Evolutionary conservation across 208 protist species (phyloP).

Genomic region (Vickermania spadyakhi): DNA sequence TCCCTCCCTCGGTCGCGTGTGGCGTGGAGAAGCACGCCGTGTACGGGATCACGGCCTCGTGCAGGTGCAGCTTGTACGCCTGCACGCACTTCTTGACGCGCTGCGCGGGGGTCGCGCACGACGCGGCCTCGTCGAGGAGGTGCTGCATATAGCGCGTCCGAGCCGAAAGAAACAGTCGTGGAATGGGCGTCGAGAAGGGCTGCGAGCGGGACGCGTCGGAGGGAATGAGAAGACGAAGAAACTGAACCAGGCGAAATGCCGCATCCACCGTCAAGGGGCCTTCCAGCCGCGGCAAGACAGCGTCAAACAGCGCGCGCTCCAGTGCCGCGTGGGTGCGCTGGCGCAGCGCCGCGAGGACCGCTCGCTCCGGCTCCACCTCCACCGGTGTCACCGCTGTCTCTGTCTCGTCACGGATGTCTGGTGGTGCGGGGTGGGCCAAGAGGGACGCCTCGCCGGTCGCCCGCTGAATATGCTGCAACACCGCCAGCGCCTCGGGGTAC

Average conservation of each 20-base stretch:
- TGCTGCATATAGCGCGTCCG: conserved; percentile 29
- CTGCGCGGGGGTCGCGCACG: conserved; percentile 32
- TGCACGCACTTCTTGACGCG: conserved; percentile 47
- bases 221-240: conserved; percentile 46
- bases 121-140: conserved; percentile 32
- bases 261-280: conserved; percentile 46
- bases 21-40: conserved; percentile 49
- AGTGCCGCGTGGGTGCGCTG: conserved; percentile 19
- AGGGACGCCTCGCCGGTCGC: conserved; percentile 20
- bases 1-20: conserved; percentile 8
- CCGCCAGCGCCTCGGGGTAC: conserved; percentile 69
- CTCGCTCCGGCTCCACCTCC: background rate
- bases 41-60: conserved; percentile 68
- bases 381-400: conserved; percentile 14
- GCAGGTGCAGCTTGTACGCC: conserved; percentile 72
- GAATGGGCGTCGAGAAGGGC: conserved; percentile 11
- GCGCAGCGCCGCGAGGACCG: conserved; percentile 13
- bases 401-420: conserved; percentile 20
- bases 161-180: conserved; percentile 39
- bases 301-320: conserved; percentile 18
- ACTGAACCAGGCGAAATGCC: conserved; percentile 53
- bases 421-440: too few species aligned
- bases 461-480: conserved; percentile 58
- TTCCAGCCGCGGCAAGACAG: conserved; percentile 55
- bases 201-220: conserved; percentile 20